Base-by-base conservation (phyloP, 208 protist genomes). In the Leishmania tarentolae region DNA sequence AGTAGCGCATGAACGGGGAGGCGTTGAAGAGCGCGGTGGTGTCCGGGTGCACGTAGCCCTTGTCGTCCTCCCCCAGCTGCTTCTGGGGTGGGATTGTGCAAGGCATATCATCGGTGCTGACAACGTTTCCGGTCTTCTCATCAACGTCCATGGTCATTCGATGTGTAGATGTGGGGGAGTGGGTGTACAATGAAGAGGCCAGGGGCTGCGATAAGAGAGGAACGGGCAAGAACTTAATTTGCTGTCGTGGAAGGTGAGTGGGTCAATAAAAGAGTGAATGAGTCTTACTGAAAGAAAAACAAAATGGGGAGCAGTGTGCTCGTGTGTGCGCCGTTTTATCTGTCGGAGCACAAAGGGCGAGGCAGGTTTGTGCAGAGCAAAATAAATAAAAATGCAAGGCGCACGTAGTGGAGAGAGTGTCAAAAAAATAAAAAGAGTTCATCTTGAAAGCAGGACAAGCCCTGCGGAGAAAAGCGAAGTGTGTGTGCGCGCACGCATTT, bases 21-120 rank as follows among this genome's bases (percentile, higher is more conserved):
- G 44, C 69, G n/a, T 53, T 7, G 59, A 92, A 90, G 24, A 91
- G 76, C 28, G 35, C 40, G 28, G 40, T 59, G 63, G 88, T 73
- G 47, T 83, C 83, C 17, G 88, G 85, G 69, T 91, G 88, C 9
- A 87, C 75, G 76, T 82, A 91, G 35, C 56, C 53, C 21, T 44
- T 59, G 21, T 86, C 85, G 53, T 82, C 63, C n/a, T 68, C n/a
- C 47, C n/a, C 46, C 40, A 35, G 57, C 71, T 75, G 46, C 47
- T 53, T n/a, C 47, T 21, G 28, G 57, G 46, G 59, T 13, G 46
- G 40, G 5, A 44, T 11, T 31, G 71, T 19, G 47, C 1, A 31
- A n/a, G 31, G 47, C n/a, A 42, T 61, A 11, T 79, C 75, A 66
- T 44, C 42, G 59, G 24, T 31, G 42, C 9, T 31, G 56, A 57